These are phyloP conservation scores for Vanderwaltozyma polyspora DNA, from an alignment of 805 yeast genomes.

Conservation along the genomic window DNA sequence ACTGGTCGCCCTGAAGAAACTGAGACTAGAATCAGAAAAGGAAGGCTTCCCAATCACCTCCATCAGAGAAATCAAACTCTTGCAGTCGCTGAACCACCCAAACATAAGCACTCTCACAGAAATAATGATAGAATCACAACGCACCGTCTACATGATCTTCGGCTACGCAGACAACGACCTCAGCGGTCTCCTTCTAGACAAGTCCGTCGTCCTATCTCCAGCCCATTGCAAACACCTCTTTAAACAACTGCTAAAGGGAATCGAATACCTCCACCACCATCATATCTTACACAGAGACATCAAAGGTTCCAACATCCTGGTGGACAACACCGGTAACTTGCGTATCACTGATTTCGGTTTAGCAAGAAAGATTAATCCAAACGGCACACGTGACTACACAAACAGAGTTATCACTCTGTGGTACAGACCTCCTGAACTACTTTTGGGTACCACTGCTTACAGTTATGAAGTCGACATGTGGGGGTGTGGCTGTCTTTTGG, in stretches of 20 bases:
- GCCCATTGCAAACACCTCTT: slow-evolving; percentile 59
- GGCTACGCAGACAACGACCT: slow-evolving; percentile 91
- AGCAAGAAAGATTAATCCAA: slow-evolving; percentile 61
- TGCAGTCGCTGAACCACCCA: slow-evolving; percentile 67
- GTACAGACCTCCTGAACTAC: slow-evolving; percentile 94
- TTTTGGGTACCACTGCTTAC: slow-evolving; percentile 83
- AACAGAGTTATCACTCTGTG: slow-evolving; percentile 92
- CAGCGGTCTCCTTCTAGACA: slow-evolving; percentile 75
- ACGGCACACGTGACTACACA: slow-evolving; percentile 52
- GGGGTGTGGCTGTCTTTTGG: slow-evolving; percentile 90
- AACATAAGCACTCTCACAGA: slow-evolving; percentile 76
- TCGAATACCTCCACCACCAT: slow-evolving; percentile 55
- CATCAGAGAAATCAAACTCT: slow-evolving; percentile 73
- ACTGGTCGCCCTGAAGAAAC: slow-evolving; percentile 74
- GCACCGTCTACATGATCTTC: slow-evolving; percentile 74
- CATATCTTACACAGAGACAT: slow-evolving; percentile 71
- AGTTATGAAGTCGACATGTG: slow-evolving; percentile 89
- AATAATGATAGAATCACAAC: slow-evolving; percentile 68
- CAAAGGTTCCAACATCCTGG: slow-evolving; percentile 66
- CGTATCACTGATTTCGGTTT: slow-evolving; percentile 77
- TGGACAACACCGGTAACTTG: slow-evolving; percentile 49
- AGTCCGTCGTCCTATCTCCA: slow-evolving; percentile 47
- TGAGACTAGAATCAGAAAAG: slow-evolving; percentile 74
- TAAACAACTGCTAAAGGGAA: slow-evolving; percentile 55
- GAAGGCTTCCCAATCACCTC: slow-evolving; percentile 98